Evolutionary conservation across 1,284 basidiomycete species (phyloP), one percentile per base, ranked within the genome.

Genomic region (Quambalaria eucalypti): DNA sequence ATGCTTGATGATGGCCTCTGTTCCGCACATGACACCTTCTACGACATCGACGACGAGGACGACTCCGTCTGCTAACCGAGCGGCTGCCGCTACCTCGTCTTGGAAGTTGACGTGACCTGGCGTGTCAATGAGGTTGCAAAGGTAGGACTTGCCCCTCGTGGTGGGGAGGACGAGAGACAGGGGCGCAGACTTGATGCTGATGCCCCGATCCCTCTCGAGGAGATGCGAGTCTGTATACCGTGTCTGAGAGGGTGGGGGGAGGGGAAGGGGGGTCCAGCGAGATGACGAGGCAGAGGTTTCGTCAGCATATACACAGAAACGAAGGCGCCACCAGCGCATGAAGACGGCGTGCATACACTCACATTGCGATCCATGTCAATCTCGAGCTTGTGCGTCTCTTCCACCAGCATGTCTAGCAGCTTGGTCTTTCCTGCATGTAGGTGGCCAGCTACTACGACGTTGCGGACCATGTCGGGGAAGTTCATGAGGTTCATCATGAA

Each of bases 391-490:
- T 99, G 95, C 0, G 95, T 98, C 78, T 98, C 91, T 65, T 90
- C 87, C 1, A 95, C 85, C 58, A 98, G 83, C 88, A 95, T 95
- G 76, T 99, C 95, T 82, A 99, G 79, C 39, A 99, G 78, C 0
- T 88, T 86, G 0, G 95, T 97, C 80, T 99, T 99, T 71, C 95
- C 95, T 70, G 98, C 95, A 74, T 98, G 93, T 46, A 99, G 78
- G 74, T 97, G 92, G 2, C 95, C 95, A 3, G 68, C 72, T 4
- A 75, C 60, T 1, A 70, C 70, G 0, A 75, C 68, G 40, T 74
- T 74, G 26, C 95, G 85, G 68, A 96, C 84, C 85, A 92, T 93
- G 55, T 92, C 88, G 26, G 91, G 92, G 76, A 92, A 89, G 25
- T 83, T 81, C 74, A 90, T 88, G 82, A 96, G 84, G 74, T 88